A percentile compares a stretch with the other conserved stretches of the same genome.
Evolutionary conservation across 768 basidiomycete species (phyloP).

Genomic region (Tulasnella sp.): DNA sequence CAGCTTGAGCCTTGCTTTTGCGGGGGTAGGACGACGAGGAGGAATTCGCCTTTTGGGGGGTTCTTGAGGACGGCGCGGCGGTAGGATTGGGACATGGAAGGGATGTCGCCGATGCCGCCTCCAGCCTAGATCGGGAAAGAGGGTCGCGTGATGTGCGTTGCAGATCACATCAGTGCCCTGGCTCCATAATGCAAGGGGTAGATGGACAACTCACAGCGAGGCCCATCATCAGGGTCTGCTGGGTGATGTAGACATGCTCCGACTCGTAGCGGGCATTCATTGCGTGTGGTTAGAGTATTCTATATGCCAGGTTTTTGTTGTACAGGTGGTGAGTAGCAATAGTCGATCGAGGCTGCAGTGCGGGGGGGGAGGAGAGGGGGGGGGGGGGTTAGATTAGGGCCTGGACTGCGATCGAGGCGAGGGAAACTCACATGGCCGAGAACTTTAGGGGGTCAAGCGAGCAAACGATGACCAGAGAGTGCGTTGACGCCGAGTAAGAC

Average conservation of each 20-base stretch:
- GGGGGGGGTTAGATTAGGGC: neutral
- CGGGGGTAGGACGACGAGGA: constrained; percentile 5
- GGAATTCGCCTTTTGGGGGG: constrained; percentile 9
- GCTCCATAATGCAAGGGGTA: neutral
- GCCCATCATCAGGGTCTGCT: constrained; percentile 12
- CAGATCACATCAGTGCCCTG: neutral
- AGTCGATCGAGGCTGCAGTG: neutral
- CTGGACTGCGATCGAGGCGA: neutral
- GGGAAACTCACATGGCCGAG: neutral
- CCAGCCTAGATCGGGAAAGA: neutral
- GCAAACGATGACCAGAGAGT: neutral
- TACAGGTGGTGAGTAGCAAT: neutral
- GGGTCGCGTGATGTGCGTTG: neutral
- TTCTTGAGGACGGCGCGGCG: constrained; percentile 8
- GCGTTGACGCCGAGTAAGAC: neutral
- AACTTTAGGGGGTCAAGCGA: neutral
- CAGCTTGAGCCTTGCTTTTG: neutral
- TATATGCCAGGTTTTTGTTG: neutral
- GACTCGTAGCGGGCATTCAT: constrained; percentile 8
- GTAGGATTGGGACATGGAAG: constrained; percentile 10
- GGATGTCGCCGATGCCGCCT: constrained; percentile 6
- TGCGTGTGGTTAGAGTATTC: neutral
- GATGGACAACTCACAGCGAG: neutral
- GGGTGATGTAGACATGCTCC: constrained; percentile 5
- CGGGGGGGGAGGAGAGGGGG: neutral